Percentiles rank a stretch among this genome's conserved stretches.
Conservation (phyloP, 1,284 basidiomycete species). For the Irpex sp. region DNA sequence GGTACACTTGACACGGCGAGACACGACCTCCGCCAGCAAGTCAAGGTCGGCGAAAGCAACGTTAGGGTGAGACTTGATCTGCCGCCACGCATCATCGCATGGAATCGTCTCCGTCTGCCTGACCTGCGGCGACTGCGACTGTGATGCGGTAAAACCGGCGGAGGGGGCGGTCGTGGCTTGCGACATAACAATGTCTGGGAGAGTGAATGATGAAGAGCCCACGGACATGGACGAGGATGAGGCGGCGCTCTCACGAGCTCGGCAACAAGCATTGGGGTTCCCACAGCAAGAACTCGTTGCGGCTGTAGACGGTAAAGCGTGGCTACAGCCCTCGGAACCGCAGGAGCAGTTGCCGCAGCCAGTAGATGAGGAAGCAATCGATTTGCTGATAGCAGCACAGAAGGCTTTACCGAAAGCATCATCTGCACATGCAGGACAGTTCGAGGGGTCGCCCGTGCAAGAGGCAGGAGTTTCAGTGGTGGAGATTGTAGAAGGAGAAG, state of each 20-base stretch:
- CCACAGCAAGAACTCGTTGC: constrained; percentile 21
- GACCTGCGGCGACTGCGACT: constrained; percentile 10
- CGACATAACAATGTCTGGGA: not conserved
- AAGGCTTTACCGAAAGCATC: constrained; percentile 86
- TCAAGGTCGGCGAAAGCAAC: constrained; percentile 78
- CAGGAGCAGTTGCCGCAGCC: constrained; percentile 56
- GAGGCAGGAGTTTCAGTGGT: constrained; percentile 35
- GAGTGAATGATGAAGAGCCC: not conserved
- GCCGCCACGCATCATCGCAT: constrained; percentile 82
- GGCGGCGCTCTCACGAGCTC: constrained; percentile 7
- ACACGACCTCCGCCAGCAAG: constrained; percentile 85
- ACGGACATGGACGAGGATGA: not conserved
- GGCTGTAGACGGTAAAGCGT: constrained; percentile 1
- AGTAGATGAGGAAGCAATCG: constrained; percentile 40
- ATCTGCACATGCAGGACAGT: constrained; percentile 76
- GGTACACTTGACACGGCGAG: constrained; percentile 73
- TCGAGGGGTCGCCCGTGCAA: constrained; percentile 59
- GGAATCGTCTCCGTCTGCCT: constrained; percentile 58
- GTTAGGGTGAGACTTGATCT: constrained; percentile 86
- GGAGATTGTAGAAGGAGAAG: constrained; percentile 15
- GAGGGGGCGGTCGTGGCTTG: constrained; percentile 9
- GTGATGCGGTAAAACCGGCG: constrained; percentile 14
- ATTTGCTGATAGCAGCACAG: constrained; percentile 70
- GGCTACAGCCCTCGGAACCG: constrained; percentile 19
- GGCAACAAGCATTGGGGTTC: constrained; percentile 24